Evolutionary conservation across 306 rosid species (phyloP).

Genomic region (Cajanus cajan): DNA sequence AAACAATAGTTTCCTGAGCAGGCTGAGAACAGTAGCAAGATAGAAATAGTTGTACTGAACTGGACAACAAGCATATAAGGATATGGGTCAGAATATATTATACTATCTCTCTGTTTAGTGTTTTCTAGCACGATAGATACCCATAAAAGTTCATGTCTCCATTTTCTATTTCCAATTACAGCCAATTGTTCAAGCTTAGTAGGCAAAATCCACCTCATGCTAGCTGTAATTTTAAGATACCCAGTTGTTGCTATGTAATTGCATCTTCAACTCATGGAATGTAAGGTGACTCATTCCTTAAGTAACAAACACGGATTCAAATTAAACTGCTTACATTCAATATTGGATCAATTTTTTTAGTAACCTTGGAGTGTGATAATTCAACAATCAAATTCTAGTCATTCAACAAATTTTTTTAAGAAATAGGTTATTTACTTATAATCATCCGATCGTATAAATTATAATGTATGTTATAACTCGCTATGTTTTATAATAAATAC

Average conservation of each 20-base stretch:
- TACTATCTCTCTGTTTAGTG: neutral
- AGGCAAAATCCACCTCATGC: conserved; percentile 39
- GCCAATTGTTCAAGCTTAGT: conserved; percentile 22
- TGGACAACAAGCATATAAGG: neutral
- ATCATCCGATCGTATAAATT: too few species aligned
- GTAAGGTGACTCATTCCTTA: neutral
- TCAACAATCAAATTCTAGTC: neutral
- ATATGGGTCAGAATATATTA: conserved; percentile 11
- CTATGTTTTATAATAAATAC: too few species aligned
- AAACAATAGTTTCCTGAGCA: neutral
- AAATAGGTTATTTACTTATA: too few species aligned
- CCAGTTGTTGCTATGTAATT: conserved; percentile 14
- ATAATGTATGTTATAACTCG: too few species aligned
- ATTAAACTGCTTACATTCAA: neutral
- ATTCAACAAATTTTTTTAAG: too few species aligned
- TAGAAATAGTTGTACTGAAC: conserved; percentile 13
- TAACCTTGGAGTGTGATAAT: neutral
- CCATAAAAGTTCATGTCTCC: neutral
- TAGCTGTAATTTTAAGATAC: conserved; percentile 29
- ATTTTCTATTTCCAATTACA: conserved; percentile 28
- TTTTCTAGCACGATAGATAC: neutral
- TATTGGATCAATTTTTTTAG: neutral
- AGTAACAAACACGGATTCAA: conserved; percentile 2
- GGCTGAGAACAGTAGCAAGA: neutral
- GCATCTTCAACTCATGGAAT: neutral